Base-by-base conservation (phyloP, 1,284 basidiomycete genomes). In the Pseudozyma flocculosa region DNA sequence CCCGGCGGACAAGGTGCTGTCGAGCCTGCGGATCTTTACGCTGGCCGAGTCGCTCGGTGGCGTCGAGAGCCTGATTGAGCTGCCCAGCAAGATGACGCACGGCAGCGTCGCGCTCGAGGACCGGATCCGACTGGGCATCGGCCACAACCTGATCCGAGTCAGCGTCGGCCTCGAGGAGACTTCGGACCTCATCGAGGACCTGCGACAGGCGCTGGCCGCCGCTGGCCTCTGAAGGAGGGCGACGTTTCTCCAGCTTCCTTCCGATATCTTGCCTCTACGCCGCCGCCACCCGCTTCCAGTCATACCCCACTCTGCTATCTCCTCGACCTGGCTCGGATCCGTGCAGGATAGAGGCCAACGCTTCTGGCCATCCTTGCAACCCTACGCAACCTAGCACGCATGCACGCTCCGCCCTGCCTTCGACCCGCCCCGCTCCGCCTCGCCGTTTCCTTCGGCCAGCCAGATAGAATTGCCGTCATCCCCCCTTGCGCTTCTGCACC, bases 21-120 rank as follows among this genome's bases (percentile, higher is more conserved):
- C 84, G 0, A 78, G 83, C 2, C 82, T 87, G 30, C 79, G 84
- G 39, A 76, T 94, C 41, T 93, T 95, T 75, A 85, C 87, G 14
- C 83, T 97, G 17, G 93, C 93, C 2, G 92, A 95, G 82, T 87
- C 85, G 43, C 80, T 96, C 5, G 93, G 93, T 2, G 93, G 92
- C 0, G 90, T 95, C 15, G 93, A 97, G 83, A 88, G 86, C 76
- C 80, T 95, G 45, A 88, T 88, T 8, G 91, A 94, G 79, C 83
- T 68, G 38, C 79, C 79, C 17, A 65, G 72, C 37, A 72, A 68
- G 66, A 80, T 80, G 80, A 80, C 80, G 5, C 80, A 80, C 58
- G 79, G 73, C 18, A 73, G 71, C 11, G 69, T 95, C 88, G 92
- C 91, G n/a, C 87, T 90, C 74, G 87, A 70, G 43, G 70, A 74